Conservation (phyloP, 2,329 filamentous ascomycete genomes). For the Fusarium pseudoanthophilum region DNA sequence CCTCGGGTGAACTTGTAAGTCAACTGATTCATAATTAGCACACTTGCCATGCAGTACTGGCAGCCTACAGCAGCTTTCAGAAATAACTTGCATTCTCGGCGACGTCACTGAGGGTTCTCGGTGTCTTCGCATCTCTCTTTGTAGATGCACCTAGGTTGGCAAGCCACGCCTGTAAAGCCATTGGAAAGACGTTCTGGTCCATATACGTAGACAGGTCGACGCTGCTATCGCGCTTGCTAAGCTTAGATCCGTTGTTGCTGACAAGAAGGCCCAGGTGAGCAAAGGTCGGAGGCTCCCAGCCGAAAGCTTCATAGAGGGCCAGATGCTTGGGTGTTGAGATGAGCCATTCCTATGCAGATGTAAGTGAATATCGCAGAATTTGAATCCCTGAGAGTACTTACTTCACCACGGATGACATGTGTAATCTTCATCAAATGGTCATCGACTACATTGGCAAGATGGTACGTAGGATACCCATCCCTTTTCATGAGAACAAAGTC, state of each 20-base stretch:
- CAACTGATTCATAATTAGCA: slow-evolving; percentile 64
- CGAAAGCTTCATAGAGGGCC: slow-evolving; percentile 79
- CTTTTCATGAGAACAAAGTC: slow-evolving; percentile 92
- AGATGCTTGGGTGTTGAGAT: slow-evolving; percentile 84
- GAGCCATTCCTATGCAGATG: slow-evolving; percentile 81
- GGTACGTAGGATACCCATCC: slow-evolving; percentile 94
- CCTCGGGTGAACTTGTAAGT: slow-evolving; percentile 90
- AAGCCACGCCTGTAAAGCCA: slow-evolving; percentile 79
- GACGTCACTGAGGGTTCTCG: slow-evolving; percentile 72
- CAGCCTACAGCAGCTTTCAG: background rate
- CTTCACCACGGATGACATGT: slow-evolving; percentile 89
- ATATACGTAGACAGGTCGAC: slow-evolving; percentile 64
- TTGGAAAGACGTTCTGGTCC: slow-evolving; percentile 58
- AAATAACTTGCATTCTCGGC: slow-evolving; percentile 67
- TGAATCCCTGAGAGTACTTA: slow-evolving; percentile 50
- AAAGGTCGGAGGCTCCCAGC: slow-evolving; percentile 78
- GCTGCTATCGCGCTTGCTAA: slow-evolving; percentile 81
- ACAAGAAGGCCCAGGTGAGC: slow-evolving; percentile 83
- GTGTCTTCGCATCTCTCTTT: slow-evolving; percentile 40
- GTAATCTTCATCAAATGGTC: slow-evolving; percentile 96
- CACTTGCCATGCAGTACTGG: background rate
- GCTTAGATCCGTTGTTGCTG: slow-evolving; percentile 74
- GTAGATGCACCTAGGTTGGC: slow-evolving; percentile 69
- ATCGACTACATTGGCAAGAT: slow-evolving; percentile 96
- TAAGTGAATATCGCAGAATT: background rate